phyloP scores from a whole-genome alignment of 169 alveolate species.

The Hammondia hammondi region DNA sequence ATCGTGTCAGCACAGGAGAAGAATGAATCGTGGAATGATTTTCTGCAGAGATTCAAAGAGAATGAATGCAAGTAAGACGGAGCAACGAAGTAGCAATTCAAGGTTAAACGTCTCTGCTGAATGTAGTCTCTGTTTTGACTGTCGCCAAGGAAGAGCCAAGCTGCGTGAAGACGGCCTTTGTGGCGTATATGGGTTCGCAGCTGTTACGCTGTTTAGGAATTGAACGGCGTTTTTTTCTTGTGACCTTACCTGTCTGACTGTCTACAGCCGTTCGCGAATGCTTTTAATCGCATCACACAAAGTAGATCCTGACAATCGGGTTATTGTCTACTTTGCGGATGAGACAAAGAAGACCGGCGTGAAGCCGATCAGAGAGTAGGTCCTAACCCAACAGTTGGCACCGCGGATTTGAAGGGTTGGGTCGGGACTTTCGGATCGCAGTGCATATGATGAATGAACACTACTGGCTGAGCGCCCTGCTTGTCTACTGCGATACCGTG shows the following conservation, averaged over 20 bases:
- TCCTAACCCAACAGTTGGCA: neutral
- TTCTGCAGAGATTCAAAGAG: slow-evolving; percentile 84
- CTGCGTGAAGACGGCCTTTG: too few relatives aligned
- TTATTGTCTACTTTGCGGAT: slow-evolving; percentile 91
- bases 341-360: slow-evolving; percentile 93
- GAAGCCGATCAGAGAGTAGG: slow-evolving; percentile 91
- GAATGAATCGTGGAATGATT: slow-evolving; percentile 79
- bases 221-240: neutral
- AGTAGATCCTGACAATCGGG: slow-evolving; percentile 84
- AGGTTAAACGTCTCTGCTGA: too few relatives aligned
- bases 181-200: too few relatives aligned
- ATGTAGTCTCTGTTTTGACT: too few relatives aligned
- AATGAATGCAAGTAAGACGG: slow-evolving; percentile 78
- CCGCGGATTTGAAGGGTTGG: too few relatives aligned
- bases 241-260: neutral
- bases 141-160: too few relatives aligned
- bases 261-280: slow-evolving; percentile 59
- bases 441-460: too few relatives aligned
- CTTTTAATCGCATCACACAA: slow-evolving; percentile 70
- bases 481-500: too few relatives aligned
- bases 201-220: neutral
- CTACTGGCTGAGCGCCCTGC: too few relatives aligned
- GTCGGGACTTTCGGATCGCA: too few relatives aligned
- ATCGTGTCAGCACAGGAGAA: slow-evolving; percentile 80
- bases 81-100: too few relatives aligned